Base-by-base conservation (phyloP, 768 basidiomycete species). In the Kwoniella shandongensis region DNA sequence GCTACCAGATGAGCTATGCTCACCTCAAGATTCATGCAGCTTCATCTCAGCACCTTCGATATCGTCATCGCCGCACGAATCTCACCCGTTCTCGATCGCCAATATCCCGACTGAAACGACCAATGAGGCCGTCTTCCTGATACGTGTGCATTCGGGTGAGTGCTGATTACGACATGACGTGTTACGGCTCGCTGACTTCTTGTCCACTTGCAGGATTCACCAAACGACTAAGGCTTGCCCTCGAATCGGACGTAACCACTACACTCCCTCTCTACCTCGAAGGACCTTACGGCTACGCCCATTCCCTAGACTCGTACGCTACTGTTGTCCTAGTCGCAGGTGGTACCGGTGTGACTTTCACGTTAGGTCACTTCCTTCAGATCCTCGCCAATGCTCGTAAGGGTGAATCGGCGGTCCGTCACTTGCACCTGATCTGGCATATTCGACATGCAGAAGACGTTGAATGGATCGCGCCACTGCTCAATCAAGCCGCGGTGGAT, bases 21-120 rank as follows among this genome's bases (percentile, higher is more conserved):
- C n/a, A 46, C 18, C 39, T 10, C 23, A 29, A n/a, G n/a, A 20
- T 35, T 11, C 15, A 12, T 20, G 11, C 38, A 72, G 70, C 20
- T 78, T 72, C 66, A 44, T 78, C 26, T 61, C 73, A n/a, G 59
- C 68, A 35, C 75, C 77, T 3, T 59, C 63, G 3, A 62, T 76
- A 29, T 69, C 72, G 18, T 49, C 38, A 2, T 54, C 69, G 8
- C 72, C 71, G 2, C 72, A 73, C 46, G 74, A 76, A 46, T 61
- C 67, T 1, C 75, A 76, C 45, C 75, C 75, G 0, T 74, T 76
- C 61, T 71, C 67, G 5, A 69, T 72, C 44, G 65, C 75, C 27
- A 71, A 67, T 27, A 55, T 72, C 4, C 69, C 69, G 11, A 53
- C 51, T n/a, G 39, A 53, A 23, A 42, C 38, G 5, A 20, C 57